Base-by-base conservation (phyloP, 164 flowering plant genomes). In the Pachysandra terminalis region DNA sequence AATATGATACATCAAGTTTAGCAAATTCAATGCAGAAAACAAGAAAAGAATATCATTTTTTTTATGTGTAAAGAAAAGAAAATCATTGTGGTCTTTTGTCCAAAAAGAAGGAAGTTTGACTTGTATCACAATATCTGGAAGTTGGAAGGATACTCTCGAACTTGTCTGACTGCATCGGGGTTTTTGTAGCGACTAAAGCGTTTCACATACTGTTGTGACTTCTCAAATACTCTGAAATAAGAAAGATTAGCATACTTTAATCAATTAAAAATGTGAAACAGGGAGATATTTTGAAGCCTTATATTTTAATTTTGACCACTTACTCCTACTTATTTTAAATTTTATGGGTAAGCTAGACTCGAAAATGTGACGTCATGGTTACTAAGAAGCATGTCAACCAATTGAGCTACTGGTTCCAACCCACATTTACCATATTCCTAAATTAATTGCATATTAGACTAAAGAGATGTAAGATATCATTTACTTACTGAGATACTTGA, bases 161-260 rank as follows among this genome's bases (percentile, higher is more conserved):
- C 98, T 82, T 96, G 98, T 76, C 90, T 78, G 61, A 96, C 97
- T 62, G 99, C 94, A 79, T 96, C 99, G 32, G 96, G 93, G 73
- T 92, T 90, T 70, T 88, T 90, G 68, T 95, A 95, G n/a, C 99
- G 90, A 81, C 99, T 96, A 70, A 96, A 96, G 59, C 98, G 94
- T 82, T 93, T 92, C 71, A 96, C 99, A 82, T 96, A 96, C 79
- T 92, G 99, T 80, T 85, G 78, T 21, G 99, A 96, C 82, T 92
- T 96, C 77, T 96, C 98, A 80, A 92, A 96, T 19, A 96, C 99
- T 69, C 97, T 91, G 86, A 25, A 32, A 70, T 3, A 60, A 19
- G 5, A 64, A 72, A 68, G 12, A 61, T 0, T 25, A 69, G 19
- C 19, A 27, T 8, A 60, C 23, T 40, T 21, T 7, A 24, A 55